Base-by-base conservation (phyloP, 306 rosid genomes). In the Prunus padus region DNA sequence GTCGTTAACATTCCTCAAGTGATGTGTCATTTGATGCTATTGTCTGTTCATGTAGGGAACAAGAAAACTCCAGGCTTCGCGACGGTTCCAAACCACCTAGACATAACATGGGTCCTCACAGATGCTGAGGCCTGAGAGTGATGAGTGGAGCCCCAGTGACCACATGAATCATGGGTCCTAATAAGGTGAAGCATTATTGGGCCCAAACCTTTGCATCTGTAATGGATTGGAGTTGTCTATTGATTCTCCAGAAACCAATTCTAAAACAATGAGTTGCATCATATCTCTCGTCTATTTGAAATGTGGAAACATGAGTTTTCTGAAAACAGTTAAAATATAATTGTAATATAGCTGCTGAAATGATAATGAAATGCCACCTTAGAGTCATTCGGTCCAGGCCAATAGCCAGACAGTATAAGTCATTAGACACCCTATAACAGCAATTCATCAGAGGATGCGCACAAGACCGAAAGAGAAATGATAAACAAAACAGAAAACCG, bases 391-490 rank as follows among this genome's bases (percentile, higher is more conserved):
- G 19, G 67, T 73, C 20, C 69, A 73, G n/a, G 72, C 72, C 72
- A 50, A 70, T 66, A 81, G 56, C 73, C 45, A 59, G 81, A 69
- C 33, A 30, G 63, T 49, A 19, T 14, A 77, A 45, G 71, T 46
- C 56, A 73, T 69, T 72, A 83, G 50, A 61, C 73, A 76, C 51
- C 56, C 61, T 25, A 78, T 65, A 30, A 59, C 61, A 66, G 70
- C 72, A 78, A 69, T 65, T 69, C 60, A 44, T 49, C 47, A 67
- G 47, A 73, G 76, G 73, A 84, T 62, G 65, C 73, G 66, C 72
- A 73, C 75, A 69, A 61, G 64, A 82, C 71, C 82, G 82, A 84
- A 75, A 76, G 68, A 33, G 62, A 10, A 50, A 65, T 28, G 72
- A 61, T 18, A 20, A 8, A 76, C 47, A 67, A 65, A 64, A 69